Percentiles rank a stretch among this genome's conserved stretches.
Conservation (phyloP, 495 filamentous ascomycete genomes). For the Penicillium paradoxum region DNA sequence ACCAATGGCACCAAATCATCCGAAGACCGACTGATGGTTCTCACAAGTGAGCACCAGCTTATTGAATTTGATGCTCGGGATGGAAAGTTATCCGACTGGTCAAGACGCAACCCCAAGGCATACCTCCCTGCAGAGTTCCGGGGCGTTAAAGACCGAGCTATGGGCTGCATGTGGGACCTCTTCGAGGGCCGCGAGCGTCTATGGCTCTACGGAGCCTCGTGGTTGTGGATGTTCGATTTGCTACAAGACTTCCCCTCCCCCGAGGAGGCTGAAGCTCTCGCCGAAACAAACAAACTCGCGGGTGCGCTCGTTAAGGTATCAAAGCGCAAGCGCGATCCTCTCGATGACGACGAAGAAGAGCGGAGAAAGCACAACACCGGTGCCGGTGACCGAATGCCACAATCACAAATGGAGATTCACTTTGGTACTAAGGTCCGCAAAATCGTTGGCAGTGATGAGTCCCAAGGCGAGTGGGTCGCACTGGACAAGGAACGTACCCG, state of each 20-base stretch:
- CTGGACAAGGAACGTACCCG: conserved; percentile 41
- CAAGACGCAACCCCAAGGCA: conserved; percentile 69
- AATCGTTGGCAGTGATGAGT: conserved; percentile 37
- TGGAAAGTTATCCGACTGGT: conserved; percentile 79
- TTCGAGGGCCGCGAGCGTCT: conserved; percentile 52
- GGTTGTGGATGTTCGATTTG: conserved; percentile 92
- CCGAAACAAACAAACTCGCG: conserved; percentile 18
- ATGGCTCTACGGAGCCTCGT: conserved; percentile 81
- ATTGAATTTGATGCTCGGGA: conserved; percentile 69
- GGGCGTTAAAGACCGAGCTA: conserved; percentile 65
- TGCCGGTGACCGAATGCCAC: conserved; percentile 57
- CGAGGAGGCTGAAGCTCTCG: conserved; percentile 24
- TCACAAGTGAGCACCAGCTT: conserved; percentile 72
- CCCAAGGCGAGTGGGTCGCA: conserved; percentile 37
- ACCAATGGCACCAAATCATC: conserved; percentile 34
- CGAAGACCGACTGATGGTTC: conserved; percentile 62
- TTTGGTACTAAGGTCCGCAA: conserved; percentile 56
- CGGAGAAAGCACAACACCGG: conserved; percentile 46
- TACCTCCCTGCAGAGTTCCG: conserved; percentile 69
- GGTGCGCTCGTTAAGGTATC: conserved; percentile 24
- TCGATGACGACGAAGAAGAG: conserved; percentile 31
- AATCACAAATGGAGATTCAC: conserved; percentile 50
- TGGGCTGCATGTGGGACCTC: conserved; percentile 83
- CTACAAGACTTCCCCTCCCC: conserved; percentile 58
- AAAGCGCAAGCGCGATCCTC: conserved; percentile 44